Evolutionary conservation across 177 flowering plant species (phyloP), one percentile per base, ranked within the genome.

Genomic region (Telopea speciosissima): DNA sequence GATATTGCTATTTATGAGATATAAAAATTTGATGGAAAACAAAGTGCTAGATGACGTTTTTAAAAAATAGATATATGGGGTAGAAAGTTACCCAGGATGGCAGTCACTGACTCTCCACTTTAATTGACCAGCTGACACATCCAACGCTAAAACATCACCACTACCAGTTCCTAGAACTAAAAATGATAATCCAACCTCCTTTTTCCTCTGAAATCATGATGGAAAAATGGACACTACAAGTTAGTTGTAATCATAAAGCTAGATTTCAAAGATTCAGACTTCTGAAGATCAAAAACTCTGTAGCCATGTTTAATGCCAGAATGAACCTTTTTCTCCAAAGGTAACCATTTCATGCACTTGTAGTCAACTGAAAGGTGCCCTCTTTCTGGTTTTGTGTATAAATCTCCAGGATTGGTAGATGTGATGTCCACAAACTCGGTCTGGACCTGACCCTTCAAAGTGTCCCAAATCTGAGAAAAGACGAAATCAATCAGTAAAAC

Each of bases 361-460:
- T 92, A 92, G 79, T 95, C 99, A 77, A 91, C 81, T 0, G 97
- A 89, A 76, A 92, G 97, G 73, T 92, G 97, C 56, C 94, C 97
- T 65, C 77, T 82, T 69, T 83, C 87, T 14, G 85, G 74, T 63
- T 81, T 85, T n/a, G 75, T 25, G 42, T 67, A 84, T 33, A 88
- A 65, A 66, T 74, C 73, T 9, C 81, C 66, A 5, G 75, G 78
- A 49, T 88, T 89, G 24, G 71, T 80, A 33, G 89, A 77, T 14
- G 68, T 33, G 14, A 95, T 74, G 73, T 92, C 90, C 1, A 93
- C 82, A 81, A 91, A 92, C 74, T 95, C 97, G 12, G 88, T 85
- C 79, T 92, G 99, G 36, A 95, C 63, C 67, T 92, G 97, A 23
- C 97, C 93, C 73, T 90, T 90, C 71, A 84, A 59, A n/a, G 97